Conservation (phyloP, 768 basidiomycete species). For the Podaxis carcinomalis region DNA sequence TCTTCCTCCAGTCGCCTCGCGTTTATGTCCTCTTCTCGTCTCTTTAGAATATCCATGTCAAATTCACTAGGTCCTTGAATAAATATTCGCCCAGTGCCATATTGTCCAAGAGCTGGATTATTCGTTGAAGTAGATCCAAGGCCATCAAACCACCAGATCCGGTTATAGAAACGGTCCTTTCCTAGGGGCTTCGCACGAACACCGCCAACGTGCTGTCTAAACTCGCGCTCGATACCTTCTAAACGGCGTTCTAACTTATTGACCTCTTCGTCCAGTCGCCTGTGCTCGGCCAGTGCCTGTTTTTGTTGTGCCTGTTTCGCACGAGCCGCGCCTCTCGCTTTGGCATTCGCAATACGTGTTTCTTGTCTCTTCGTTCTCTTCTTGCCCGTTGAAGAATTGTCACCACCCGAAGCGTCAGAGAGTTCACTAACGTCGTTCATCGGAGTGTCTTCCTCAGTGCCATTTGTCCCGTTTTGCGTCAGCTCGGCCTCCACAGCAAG, state of each 20-base stretch:
- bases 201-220: constrained; percentile 82
- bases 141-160: constrained; percentile 99
- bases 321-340: constrained; percentile 77
- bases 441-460: constrained; percentile 51
- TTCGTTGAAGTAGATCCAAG: constrained; percentile 80
- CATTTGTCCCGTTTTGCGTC: constrained; percentile 35
- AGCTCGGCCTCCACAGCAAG: constrained; percentile 58
- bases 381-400: constrained; percentile 50
- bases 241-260: constrained; percentile 77
- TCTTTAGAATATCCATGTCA: constrained; percentile 68
- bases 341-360: constrained; percentile 48
- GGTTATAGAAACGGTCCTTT: constrained; percentile 89
- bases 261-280: constrained; percentile 84
- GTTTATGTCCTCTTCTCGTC: constrained; percentile 57
- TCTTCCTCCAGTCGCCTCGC: constrained; percentile 72
- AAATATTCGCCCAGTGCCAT: constrained; percentile 88
- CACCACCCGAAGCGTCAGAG: constrained; percentile 68
- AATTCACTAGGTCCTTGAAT: constrained; percentile 87
- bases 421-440: constrained; percentile 70
- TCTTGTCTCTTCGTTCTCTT: constrained; percentile 30
- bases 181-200: constrained; percentile 88
- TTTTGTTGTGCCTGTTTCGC: constrained; percentile 77
- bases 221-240: constrained; percentile 89
- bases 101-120: constrained; percentile 42
- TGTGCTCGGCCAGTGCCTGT: constrained; percentile 78